Base-by-base conservation (phyloP, 805 yeast genomes). In the Metschnikowia chrysomelidarum region DNA sequence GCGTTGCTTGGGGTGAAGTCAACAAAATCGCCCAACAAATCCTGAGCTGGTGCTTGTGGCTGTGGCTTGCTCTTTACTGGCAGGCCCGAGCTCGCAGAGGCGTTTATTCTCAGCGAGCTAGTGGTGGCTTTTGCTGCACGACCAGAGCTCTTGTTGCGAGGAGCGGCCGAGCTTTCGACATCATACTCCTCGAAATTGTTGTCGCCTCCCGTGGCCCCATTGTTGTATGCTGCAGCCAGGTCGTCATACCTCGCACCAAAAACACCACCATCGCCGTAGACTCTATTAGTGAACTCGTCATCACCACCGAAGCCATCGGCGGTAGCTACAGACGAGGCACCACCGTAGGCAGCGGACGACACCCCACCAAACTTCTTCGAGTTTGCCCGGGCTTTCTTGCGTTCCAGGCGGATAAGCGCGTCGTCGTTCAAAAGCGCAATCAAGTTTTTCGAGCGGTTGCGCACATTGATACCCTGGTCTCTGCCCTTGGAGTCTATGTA, bases 391-490 rank as follows among this genome's bases (percentile, higher is more conserved):
- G 96, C 88, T 71, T 85, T 87, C 61, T 85, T 87, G 44, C 98
- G 75, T 60, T 89, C 98, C 24, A 78, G 66, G 44, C 98, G 76
- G 34, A 91, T 80, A 58, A 69, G 65, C 5, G 71, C 70, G 51
- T 87, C 95, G 59, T 87, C 95, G 49, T 78, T 78, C 47, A 93
- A 70, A 47, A 93, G 69, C 11, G 70, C 71, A 17, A 80, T 67
- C 43, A 93, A 69, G 44, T 79, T 81, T 59, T 87, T 85, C 19
- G 96, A 82, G 49, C 96, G 78, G 63, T 87, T 89, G 54, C 98
- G 78, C 38, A 93, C 96, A 56, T 91, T 89, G 48, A 88, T 79
- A 34, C 98, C 98, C 64, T 89, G 97, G 61, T 93, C 98, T 47
- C 88, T 78, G 20, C 97, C 97, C 58, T 87, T 85, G 13, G 88